Evolutionary conservation across 2,329 filamentous ascomycete genomes (phyloP), one percentile per base, ranked within the genome.

Genomic region (Fusarium cicatricum): DNA sequence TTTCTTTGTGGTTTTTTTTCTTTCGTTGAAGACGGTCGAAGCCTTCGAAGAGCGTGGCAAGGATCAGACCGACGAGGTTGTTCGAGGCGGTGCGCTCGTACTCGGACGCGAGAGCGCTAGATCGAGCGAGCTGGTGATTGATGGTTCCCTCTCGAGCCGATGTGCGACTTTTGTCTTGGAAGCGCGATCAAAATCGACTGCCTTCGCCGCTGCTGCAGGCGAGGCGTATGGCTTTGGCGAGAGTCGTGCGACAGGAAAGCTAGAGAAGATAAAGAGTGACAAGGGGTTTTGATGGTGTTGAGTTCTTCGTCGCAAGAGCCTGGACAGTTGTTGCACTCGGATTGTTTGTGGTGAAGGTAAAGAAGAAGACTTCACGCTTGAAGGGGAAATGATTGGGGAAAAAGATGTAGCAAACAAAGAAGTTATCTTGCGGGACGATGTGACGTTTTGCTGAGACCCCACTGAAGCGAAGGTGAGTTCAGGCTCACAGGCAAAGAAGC

Each of bases 381-480:
- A 45, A 29, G 11, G 39, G 43, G 33, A 16, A 29, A 11, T 47
- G 31, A 40, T 21, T 32, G 19, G 29, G 34, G 51, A 31, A 57
- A 47, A 52, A 37, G 33, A 42, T 53, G 54, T 26, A 38, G 28
- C 43, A 52, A 47, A 55, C 51, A 60, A 62, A 62, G 56, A 60
- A 57, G 45, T 62, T 60, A 53, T 61, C 39, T 59, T 40, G 45
- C 38, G 38, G 45, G 28, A 46, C 16, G 56, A 42, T 59, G 62
- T 67, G 65, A 68, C 65, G 65, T 68, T 58, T 65, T 67, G 50
- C 45, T 21, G 21, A 34, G 65, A 26, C 62, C 65, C 65, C 65
- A 68, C 65, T 43, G 47, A 14, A 29, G 39, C 19, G 34, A 38
- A 43, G 38, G 40, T 44, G 45, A 43, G 51, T 50, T 48, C 38